Percentiles rank a stretch among this genome's conserved stretches.
Evolutionary conservation across 2,329 filamentous ascomycete genomes (phyloP).

Genomic region (Penicillium nordicum): DNA sequence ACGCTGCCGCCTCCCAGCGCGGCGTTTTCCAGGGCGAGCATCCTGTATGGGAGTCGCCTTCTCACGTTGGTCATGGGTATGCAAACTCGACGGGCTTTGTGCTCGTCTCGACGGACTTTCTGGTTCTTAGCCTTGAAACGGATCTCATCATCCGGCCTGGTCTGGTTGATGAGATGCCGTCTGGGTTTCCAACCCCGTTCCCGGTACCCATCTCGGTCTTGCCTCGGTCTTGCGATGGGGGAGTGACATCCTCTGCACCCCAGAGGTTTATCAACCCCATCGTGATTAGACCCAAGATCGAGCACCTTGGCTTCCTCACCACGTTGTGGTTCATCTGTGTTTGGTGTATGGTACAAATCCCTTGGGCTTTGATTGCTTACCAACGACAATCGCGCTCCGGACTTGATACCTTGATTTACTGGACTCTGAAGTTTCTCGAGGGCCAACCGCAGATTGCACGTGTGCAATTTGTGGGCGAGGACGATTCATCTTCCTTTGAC

Average conservation of each 20-base stretch:
- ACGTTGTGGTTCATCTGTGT: background rate
- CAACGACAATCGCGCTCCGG: background rate
- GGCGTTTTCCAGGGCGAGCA: background rate
- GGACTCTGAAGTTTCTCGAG: background rate
- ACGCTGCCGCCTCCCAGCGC: background rate
- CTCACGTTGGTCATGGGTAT: background rate
- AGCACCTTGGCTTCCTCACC: background rate
- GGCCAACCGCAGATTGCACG: conserved; percentile 1
- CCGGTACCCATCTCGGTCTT: conserved; percentile 2
- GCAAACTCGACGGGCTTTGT: background rate
- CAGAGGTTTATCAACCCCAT: background rate
- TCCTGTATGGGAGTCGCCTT: background rate
- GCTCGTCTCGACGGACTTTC: background rate
- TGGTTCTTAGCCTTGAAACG: background rate
- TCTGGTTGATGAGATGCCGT: background rate
- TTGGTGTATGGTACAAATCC: background rate
- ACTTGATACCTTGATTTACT: background rate
- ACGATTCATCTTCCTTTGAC: background rate
- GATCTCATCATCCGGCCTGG: background rate
- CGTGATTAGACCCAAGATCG: background rate
- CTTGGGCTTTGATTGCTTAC: background rate
- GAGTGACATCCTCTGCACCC: background rate
- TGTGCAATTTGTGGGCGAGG: background rate
- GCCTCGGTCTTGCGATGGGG: background rate
- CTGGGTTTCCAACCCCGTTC: background rate